Conservation (phyloP, 306 rosid genomes). For the Lathyrus oleraceus region DNA sequence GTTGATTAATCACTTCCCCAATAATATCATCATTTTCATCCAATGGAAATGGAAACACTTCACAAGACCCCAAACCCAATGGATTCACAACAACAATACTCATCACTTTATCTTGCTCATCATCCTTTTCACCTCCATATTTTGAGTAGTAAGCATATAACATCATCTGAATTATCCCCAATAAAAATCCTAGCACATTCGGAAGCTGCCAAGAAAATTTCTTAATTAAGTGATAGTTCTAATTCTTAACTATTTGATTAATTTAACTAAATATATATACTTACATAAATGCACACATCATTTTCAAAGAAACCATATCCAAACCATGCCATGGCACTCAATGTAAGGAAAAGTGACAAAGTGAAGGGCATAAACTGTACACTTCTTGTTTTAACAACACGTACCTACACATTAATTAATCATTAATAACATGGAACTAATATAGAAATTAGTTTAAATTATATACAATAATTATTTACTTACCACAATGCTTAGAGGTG, state of each 20-base stretch:
- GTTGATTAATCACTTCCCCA: conserved; percentile 17
- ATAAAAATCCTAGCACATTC: conserved; percentile 57
- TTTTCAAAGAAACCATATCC: conserved; percentile 53
- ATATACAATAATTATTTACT: background rate
- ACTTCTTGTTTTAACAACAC: conserved; percentile 66
- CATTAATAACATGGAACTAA: background rate
- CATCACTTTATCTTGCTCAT: background rate
- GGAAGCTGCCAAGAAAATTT: conserved; percentile 50
- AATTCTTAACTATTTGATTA: background rate
- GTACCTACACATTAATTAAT: conserved; percentile 43
- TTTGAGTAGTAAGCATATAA: conserved; percentile 55
- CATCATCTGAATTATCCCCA: conserved; percentile 74
- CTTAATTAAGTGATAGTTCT: background rate
- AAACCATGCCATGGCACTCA: conserved; percentile 81
- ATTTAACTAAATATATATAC: conserved; percentile 20
- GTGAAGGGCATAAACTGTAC: conserved; percentile 71
- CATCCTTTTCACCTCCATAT: background rate
- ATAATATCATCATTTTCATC: background rate
- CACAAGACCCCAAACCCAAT: conserved; percentile 16
- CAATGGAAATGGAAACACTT: conserved; percentile 37
- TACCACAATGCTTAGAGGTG: conserved; percentile 77
- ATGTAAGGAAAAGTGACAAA: conserved; percentile 68
- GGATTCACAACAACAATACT: conserved; percentile 28
- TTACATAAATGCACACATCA: conserved; percentile 67
- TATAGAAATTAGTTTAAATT: background rate